Evolutionary conservation across 1,139 yeast species (phyloP).

Genomic region (Zygotorulaspora mrakii): DNA sequence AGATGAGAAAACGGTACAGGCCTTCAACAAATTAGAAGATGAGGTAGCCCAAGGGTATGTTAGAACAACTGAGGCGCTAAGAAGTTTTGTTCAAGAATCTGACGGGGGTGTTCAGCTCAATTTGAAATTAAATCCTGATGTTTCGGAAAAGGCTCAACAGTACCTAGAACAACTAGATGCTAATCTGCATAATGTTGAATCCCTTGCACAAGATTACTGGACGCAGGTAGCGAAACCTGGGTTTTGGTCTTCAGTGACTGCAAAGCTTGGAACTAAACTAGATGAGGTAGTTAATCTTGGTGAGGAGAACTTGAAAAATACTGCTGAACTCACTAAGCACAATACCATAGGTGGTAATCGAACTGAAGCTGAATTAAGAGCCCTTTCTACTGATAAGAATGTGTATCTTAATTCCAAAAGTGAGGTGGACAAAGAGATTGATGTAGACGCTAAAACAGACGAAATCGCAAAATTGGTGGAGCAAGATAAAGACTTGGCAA

Average conservation of each 20-base stretch:
- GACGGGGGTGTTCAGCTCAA: conserved; percentile 27
- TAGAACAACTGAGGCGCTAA: conserved; percentile 27
- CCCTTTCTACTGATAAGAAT: conserved; percentile 46
- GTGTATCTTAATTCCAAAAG: conserved; percentile 42
- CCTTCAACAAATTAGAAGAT: conserved; percentile 37
- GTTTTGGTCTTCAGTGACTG: conserved; percentile 32
- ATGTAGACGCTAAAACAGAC: conserved; percentile 50
- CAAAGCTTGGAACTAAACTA: conserved; percentile 21
- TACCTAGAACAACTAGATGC: conserved; percentile 27
- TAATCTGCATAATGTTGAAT: conserved; percentile 31
- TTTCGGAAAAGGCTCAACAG: conserved; percentile 31
- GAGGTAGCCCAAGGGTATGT: conserved; percentile 30
- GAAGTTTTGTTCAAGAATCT: conserved; percentile 22
- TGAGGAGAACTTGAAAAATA: conserved; percentile 19
- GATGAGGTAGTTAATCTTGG: conserved; percentile 24
- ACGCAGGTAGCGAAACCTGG: conserved; percentile 26
- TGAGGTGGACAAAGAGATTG: conserved; percentile 40
- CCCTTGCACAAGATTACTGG: conserved; percentile 33
- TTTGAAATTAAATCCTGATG: conserved; percentile 24
- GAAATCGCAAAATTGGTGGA: conserved; percentile 50
- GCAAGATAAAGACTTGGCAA: conserved; percentile 51
- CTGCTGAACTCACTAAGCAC: conserved; percentile 21
- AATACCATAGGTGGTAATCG: conserved; percentile 46
- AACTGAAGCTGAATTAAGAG: conserved; percentile 56
- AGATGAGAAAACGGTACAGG: conserved; percentile 38